These are phyloP conservation scores for Phytophthora hibernalis DNA, from an alignment of 352 stramenopile genomes.

Conservation along the genomic window DNA sequence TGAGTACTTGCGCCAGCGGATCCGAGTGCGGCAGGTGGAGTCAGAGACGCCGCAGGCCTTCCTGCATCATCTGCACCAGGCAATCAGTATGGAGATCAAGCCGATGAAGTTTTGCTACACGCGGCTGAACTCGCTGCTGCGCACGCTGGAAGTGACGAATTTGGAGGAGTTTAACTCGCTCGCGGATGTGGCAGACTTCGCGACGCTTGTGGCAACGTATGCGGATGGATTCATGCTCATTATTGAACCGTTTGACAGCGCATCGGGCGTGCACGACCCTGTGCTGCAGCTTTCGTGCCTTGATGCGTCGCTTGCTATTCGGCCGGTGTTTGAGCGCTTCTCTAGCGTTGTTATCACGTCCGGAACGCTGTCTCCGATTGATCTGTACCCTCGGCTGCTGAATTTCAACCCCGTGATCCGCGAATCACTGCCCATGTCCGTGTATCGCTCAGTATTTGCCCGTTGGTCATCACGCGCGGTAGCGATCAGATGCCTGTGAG, in stretches of 20 bases:
- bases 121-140: constrained; percentile 96
- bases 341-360: constrained; percentile 91
- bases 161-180: constrained; percentile 97
- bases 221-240: constrained; percentile 98
- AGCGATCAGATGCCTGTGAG: constrained; percentile 97
- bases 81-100: constrained; percentile 96
- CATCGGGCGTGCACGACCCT: constrained; percentile 74
- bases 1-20: constrained; percentile 91
- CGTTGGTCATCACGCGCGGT: constrained; percentile 97
- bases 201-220: constrained; percentile 97
- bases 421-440: constrained; percentile 98
- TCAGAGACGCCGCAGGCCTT: constrained; percentile 97
- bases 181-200: constrained; percentile 97
- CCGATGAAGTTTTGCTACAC: constrained; percentile 98
- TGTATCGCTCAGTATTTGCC: constrained; percentile 98
- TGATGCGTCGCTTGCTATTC: constrained; percentile 98
- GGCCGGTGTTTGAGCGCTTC: constrained; percentile 97
- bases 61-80: constrained; percentile 94
- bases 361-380: constrained; percentile 98
- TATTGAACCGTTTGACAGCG: constrained; percentile 94
- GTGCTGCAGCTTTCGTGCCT: constrained; percentile 96
- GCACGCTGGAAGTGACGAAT: constrained; percentile 97
- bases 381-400: constrained; percentile 98
- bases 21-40: constrained; percentile 92
- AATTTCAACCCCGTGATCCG: constrained; percentile 97